These are phyloP conservation scores for Fusarium xyrophilum DNA, from an alignment of 2,329 filamentous ascomycete genomes.

Conservation along the genomic window DNA sequence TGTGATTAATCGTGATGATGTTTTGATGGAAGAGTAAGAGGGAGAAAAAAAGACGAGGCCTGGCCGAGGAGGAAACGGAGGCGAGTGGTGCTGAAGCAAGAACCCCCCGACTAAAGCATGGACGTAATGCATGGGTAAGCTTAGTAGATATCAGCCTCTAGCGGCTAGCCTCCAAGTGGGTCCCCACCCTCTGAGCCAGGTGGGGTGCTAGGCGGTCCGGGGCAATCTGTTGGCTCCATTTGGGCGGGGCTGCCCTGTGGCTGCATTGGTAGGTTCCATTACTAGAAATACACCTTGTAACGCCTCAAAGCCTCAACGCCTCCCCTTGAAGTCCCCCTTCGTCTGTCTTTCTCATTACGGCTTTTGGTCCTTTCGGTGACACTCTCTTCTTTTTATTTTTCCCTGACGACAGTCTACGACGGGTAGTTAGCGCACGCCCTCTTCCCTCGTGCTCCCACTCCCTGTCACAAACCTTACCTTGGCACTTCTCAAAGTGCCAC, in stretches of 20 bases:
- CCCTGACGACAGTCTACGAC: neutral
- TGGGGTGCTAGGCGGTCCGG: constrained; percentile 2
- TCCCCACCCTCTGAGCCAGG: neutral
- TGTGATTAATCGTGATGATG: constrained; percentile 34
- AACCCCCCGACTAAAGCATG: constrained; percentile 16
- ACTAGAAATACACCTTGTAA: neutral
- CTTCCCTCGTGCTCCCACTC: neutral
- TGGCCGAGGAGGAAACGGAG: constrained; percentile 34
- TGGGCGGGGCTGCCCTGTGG: constrained; percentile 2
- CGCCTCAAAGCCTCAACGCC: neutral
- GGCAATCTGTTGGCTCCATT: neutral
- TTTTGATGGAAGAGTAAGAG: constrained; percentile 42
- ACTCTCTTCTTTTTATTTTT: neutral
- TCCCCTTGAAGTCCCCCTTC: neutral
- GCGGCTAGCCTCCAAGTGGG: neutral
- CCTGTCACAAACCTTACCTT: constrained; percentile 6
- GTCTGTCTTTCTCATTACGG: neutral
- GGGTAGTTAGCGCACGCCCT: constrained; percentile 13
- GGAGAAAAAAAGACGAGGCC: constrained; percentile 40
- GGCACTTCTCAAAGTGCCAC: constrained; percentile 12
- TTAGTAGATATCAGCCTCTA: constrained; percentile 9
- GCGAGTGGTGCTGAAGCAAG: constrained; percentile 32
- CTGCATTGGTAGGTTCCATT: neutral
- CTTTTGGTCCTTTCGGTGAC: constrained; percentile 10
- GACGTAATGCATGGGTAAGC: constrained; percentile 11